Evolutionary conservation across 2,329 filamentous ascomycete species (phyloP).

Genomic region (Apiospora rasikravindrae): DNA sequence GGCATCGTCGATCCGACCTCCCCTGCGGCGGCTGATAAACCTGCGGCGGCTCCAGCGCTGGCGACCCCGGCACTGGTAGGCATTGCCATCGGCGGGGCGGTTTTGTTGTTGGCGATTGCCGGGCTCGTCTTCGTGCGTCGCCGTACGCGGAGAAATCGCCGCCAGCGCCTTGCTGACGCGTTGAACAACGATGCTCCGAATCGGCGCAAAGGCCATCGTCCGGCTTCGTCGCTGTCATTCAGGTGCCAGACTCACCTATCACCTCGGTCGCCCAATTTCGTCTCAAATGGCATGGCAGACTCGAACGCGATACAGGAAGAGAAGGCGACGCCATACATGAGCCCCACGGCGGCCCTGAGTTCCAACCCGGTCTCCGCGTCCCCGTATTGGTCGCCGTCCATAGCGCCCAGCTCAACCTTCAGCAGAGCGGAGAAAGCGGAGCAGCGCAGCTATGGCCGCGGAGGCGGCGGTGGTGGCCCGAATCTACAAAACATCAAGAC

Average conservation of each 20-base stretch:
- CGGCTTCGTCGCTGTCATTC: conserved; percentile 56
- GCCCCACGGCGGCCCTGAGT: conserved; percentile 25
- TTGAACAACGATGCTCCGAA: conserved; percentile 27
- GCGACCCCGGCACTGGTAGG: conserved; percentile 49
- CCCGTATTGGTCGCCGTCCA: not conserved
- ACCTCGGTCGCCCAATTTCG: conserved; percentile 45
- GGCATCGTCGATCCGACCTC: conserved; percentile 41
- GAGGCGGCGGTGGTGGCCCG: conserved; percentile 21
- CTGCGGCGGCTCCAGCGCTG: conserved; percentile 32
- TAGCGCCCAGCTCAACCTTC: conserved; percentile 1
- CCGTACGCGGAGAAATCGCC: conserved; percentile 50
- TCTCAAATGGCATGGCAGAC: conserved; percentile 29
- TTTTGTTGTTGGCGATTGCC: conserved; percentile 43
- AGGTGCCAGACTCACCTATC: conserved; percentile 54
- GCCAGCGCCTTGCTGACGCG: conserved; percentile 34
- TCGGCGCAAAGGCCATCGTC: conserved; percentile 39
- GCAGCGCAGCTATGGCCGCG: conserved; percentile 20
- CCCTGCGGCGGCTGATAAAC: conserved; percentile 20
- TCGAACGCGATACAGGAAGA: conserved; percentile 36
- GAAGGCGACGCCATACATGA: conserved; percentile 25
- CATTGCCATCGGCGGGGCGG: conserved; percentile 47
- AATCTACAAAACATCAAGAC: conserved; percentile 35
- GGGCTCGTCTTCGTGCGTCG: conserved; percentile 51
- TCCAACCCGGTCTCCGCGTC: conserved; percentile 31
- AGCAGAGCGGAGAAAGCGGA: conserved; percentile 21